Base-by-base conservation (phyloP, 345 rosid species). In the Euphorbia pulcherrima region DNA sequence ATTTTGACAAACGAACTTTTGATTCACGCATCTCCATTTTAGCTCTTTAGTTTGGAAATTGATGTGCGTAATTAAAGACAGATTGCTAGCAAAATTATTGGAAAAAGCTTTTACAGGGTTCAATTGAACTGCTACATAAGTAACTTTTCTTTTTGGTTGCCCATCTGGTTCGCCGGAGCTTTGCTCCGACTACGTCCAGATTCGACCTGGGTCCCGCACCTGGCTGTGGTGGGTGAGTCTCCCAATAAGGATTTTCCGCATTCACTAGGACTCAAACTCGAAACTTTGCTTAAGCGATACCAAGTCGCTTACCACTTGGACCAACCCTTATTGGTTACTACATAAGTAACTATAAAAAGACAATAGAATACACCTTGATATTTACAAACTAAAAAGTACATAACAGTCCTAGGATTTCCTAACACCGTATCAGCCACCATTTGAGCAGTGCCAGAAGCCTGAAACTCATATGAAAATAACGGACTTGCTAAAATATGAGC, bases 371-470 rank as follows among this genome's bases (percentile, higher is more conserved):
- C 24, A 44, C 78, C 69, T 60, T 81, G 80, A 62, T 80, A 81
- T 62, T 78, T 73, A 76, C 86, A 77, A 23, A 80, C n/a, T 54
- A 83, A 90, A 92, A 62, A 83, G 63, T 40, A 85, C 67, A 67
- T 59, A 48, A 76, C 85, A 41, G 70, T 62, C 9, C 74, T 68
- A 66, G 88, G 77, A 60, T 82, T 88, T 69, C 87, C 83, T 68
- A 86, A 41, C 55, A 92, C 87, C 87, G 88, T 87, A 70, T 88
- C 90, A 60, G 74, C 79, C 67, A 88, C 83, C 92, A 92, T 84
- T 80, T 93, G 97, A 21, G 93, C 96, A 56, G 97, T 90, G 47
- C 90, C 96, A 69, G 87, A 78, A 67, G 97, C 96, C 97, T 87
- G 84, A 53, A 77, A 67, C 57, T 75, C 73, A 65, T 66, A 69